Evolutionary conservation across 1,284 basidiomycete genomes (phyloP).

Genomic region (Sanghuangporus baumii): DNA sequence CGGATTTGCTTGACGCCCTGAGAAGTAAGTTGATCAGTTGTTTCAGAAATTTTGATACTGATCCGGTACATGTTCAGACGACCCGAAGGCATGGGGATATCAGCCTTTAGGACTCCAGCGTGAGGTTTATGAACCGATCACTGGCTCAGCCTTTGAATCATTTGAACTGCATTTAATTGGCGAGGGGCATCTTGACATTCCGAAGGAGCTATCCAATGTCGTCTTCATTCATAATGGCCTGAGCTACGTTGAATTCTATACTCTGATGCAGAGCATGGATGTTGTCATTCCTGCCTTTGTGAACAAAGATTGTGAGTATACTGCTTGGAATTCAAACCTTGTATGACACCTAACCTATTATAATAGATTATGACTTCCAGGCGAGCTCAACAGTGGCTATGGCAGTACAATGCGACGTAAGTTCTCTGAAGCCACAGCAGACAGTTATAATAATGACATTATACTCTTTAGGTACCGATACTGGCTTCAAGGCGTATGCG

Average conservation of each 20-base stretch:
- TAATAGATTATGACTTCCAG: constrained; percentile 26
- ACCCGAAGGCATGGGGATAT: constrained; percentile 33
- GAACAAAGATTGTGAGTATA: constrained; percentile 5
- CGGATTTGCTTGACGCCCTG: constrained; percentile 28
- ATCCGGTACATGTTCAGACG: constrained; percentile 21
- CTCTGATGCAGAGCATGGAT: constrained; percentile 31
- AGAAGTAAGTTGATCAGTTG: constrained; percentile 19
- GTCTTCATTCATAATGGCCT: constrained; percentile 29
- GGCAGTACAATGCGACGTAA: constrained; percentile 31
- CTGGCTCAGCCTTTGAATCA: constrained; percentile 25
- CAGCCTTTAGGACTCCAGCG: constrained; percentile 26
- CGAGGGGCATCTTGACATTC: constrained; percentile 30
- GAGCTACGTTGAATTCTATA: constrained; percentile 31
- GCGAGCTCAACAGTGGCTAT: constrained; percentile 35
- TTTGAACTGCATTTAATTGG: constrained; percentile 33
- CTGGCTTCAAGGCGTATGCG: constrained; percentile 32
- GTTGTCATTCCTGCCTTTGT: constrained; percentile 34
- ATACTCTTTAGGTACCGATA: constrained; percentile 28
- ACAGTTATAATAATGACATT: neutral
- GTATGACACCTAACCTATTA: constrained; percentile 18
- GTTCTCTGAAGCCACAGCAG: constrained; percentile 3
- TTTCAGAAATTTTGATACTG: neutral
- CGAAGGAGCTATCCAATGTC: constrained; percentile 29
- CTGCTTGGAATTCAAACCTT: constrained; percentile 16
- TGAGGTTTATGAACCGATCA: constrained; percentile 21